These are phyloP conservation scores for Cnidoscolus chayamansa DNA, from an alignment of 441 rosid genomes.

Conservation along the genomic window DNA sequence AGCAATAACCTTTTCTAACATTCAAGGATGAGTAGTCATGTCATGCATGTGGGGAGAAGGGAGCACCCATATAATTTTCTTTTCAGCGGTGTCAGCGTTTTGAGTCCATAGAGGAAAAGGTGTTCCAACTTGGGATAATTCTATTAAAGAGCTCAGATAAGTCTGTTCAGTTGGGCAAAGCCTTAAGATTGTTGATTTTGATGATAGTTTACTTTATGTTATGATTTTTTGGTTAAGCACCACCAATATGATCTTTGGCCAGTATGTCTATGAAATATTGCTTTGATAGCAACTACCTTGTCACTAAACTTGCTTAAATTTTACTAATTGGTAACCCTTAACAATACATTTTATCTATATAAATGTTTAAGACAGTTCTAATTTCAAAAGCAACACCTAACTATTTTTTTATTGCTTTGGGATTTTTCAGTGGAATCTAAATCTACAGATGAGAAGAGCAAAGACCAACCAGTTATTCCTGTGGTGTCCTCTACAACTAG, in stretches of 20 bases:
- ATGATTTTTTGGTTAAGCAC: neutral
- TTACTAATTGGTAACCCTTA: neutral
- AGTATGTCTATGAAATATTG: neutral
- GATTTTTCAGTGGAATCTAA: slow-evolving; percentile 47
- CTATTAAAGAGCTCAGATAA: neutral
- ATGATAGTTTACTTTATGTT: neutral
- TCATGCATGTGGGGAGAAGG: neutral
- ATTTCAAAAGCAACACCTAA: neutral
- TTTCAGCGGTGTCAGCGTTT: neutral
- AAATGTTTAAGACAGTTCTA: neutral
- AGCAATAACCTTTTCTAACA: neutral
- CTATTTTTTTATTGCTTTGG: slow-evolving; percentile 7
- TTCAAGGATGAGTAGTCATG: neutral
- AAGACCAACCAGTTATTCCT: slow-evolving; percentile 47
- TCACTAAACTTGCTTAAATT: slow-evolving; percentile 11
- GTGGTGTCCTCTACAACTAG: slow-evolving; percentile 46
- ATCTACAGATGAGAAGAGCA: slow-evolving; percentile 42
- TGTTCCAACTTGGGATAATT: neutral
- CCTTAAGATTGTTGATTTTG: slow-evolving; percentile 14
- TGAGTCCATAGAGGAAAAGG: neutral
- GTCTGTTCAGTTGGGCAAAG: slow-evolving; percentile 8
- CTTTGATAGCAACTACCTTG: slow-evolving; percentile 15
- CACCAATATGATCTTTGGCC: neutral
- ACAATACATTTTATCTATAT: neutral
- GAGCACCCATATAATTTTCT: neutral